Evolutionary conservation across 2,329 filamentous ascomycete genomes (phyloP).

Genomic region (Hypoxylon sp.): DNA sequence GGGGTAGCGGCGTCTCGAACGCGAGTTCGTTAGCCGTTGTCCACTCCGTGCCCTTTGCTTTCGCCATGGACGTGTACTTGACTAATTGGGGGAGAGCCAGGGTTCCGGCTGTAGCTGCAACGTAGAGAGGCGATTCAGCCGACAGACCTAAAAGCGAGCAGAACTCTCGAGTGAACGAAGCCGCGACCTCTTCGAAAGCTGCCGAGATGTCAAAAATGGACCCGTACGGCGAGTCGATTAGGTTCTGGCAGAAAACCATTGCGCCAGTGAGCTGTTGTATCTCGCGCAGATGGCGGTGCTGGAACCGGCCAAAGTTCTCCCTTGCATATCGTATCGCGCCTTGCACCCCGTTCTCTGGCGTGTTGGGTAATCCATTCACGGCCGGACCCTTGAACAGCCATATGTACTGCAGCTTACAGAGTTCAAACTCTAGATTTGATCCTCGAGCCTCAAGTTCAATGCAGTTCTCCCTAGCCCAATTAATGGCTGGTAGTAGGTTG

Average conservation of each 20-base stretch:
- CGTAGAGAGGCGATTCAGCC: conserved; percentile 91
- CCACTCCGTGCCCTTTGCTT: conserved; percentile 93
- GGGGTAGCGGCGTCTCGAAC: conserved; percentile 76
- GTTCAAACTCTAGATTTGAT: conserved; percentile 95
- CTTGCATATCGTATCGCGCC: conserved; percentile 83
- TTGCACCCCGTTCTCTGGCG: conserved; percentile 66
- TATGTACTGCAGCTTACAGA: conserved; percentile 90
- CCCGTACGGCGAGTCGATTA: conserved; percentile 83
- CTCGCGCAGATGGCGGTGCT: conserved; percentile 80
- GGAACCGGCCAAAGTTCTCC: conserved; percentile 80
- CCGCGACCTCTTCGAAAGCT: conserved; percentile 85
- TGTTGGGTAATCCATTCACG: conserved; percentile 69
- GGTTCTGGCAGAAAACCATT: conserved; percentile 83
- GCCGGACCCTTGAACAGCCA: conserved; percentile 81
- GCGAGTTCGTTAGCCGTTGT: conserved; percentile 91
- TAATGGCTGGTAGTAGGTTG: conserved; percentile 86
- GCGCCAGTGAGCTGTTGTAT: conserved; percentile 86
- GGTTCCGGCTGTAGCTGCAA: conserved; percentile 91
- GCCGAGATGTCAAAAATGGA: conserved; percentile 80
- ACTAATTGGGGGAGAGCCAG: conserved; percentile 91
- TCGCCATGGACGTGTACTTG: conserved; percentile 90
- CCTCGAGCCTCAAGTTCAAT: conserved; percentile 81
- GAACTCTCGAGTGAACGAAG: conserved; percentile 94
- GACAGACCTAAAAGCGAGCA: conserved; percentile 91
- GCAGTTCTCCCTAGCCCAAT: conserved; percentile 84